These are phyloP conservation scores for Mycena haematopus DNA, from an alignment of 768 basidiomycete species.

Conservation along the genomic window DNA sequence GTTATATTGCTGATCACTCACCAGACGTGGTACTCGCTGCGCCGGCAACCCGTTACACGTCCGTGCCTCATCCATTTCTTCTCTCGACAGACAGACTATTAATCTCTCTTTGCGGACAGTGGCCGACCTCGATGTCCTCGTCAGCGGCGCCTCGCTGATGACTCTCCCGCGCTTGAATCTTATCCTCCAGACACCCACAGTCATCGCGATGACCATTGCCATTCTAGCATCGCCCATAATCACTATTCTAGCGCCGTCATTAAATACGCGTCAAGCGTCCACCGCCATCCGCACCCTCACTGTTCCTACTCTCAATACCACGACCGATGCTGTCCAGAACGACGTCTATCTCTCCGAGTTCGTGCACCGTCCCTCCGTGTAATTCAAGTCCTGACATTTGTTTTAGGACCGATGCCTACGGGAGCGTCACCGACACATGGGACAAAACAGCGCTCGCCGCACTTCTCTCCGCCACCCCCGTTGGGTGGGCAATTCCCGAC, in stretches of 20 bases:
- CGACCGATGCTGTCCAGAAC: conserved; percentile 9
- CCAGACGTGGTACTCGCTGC: conserved; percentile 6
- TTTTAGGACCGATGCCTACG: neutral
- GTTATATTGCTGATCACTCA: too few species aligned
- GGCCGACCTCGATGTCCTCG: conserved; percentile 6
- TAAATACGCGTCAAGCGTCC: neutral
- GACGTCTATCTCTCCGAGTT: neutral
- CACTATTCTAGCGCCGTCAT: conserved; percentile 15
- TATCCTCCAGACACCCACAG: neutral
- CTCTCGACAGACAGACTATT: neutral
- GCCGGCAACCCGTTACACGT: conserved; percentile 6
- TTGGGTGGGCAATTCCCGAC: conserved; percentile 23
- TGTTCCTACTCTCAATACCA: conserved; percentile 16
- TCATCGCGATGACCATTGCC: neutral
- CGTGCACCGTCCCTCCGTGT: neutral
- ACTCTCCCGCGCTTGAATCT: neutral
- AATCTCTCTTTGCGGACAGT: neutral
- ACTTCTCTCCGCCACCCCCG: conserved; percentile 1
- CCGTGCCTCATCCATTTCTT: neutral
- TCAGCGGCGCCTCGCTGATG: neutral
- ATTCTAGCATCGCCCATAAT: conserved; percentile 8
- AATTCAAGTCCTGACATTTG: too few species aligned
- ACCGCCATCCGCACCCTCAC: neutral
- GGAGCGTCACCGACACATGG: neutral
- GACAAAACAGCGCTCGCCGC: conserved; percentile 6